Evolutionary conservation across 176 grass and related monocot genomes (phyloP).

Genomic region (Musa acuminata): DNA sequence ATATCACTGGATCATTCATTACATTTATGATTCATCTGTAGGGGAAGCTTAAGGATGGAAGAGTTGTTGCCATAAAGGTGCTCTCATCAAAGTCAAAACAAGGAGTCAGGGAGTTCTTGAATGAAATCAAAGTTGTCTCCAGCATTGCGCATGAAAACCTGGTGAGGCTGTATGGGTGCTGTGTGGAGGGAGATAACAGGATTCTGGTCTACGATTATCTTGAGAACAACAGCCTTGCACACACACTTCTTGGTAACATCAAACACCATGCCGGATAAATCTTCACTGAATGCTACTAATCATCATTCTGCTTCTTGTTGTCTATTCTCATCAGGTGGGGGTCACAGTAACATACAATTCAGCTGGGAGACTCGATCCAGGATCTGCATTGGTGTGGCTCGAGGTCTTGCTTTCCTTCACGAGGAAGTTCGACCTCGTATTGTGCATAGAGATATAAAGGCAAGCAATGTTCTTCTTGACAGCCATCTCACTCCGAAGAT

Average conservation of each 20-base stretch:
- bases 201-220: neutral
- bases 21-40: neutral
- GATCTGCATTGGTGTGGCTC: neutral
- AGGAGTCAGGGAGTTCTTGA: neutral
- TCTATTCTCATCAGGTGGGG: neutral
- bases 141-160: neutral
- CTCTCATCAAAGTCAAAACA: neutral
- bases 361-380: neutral
- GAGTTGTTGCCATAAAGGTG: neutral
- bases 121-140: neutral
- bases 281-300: no score
- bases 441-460: constrained; percentile 3
- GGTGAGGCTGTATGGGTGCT: neutral
- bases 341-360: neutral
- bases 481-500: constrained; percentile 1
- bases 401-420: constrained; percentile 4
- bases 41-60: neutral
- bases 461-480: constrained; percentile 6
- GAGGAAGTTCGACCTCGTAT: neutral
- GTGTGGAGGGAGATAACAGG: neutral
- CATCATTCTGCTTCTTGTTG: no score
- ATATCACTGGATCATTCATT: neutral
- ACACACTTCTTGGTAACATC: neutral
- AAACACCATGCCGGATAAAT: neutral
- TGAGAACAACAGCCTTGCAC: neutral